These are phyloP conservation scores for Colletotrichum acutatum DNA, from an alignment of 2,329 filamentous ascomycete species.

Conservation along the genomic window DNA sequence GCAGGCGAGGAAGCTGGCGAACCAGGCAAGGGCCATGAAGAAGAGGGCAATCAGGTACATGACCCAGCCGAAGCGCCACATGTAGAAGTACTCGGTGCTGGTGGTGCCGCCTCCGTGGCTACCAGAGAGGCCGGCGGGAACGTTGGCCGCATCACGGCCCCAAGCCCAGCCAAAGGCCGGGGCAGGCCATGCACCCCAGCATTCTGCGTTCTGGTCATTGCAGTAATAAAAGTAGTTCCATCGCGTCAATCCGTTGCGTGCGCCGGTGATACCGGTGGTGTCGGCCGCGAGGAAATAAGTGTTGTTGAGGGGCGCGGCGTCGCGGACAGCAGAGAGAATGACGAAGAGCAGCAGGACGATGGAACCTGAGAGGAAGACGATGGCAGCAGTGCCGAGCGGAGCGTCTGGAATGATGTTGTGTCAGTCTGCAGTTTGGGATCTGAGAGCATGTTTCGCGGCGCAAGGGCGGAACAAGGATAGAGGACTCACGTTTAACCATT, in stretches of 20 bases:
- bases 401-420: constrained; percentile 48
- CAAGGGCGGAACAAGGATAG: background rate
- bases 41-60: constrained; percentile 88
- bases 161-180: constrained; percentile 79
- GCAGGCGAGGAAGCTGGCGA: constrained; percentile 75
- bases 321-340: constrained; percentile 65
- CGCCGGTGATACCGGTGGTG: constrained; percentile 77
- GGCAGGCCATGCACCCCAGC: constrained; percentile 70
- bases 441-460: background rate
- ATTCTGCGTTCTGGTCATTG: constrained; percentile 71
- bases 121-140: constrained; percentile 60
- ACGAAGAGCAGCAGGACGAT: constrained; percentile 68
- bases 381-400: constrained; percentile 53
- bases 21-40: constrained; percentile 76
- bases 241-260: constrained; percentile 71
- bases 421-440: background rate
- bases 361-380: constrained; percentile 62
- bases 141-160: constrained; percentile 57
- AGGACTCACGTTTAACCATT: constrained; percentile 27
- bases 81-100: constrained; percentile 75
- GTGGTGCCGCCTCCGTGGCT: constrained; percentile 65
- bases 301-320: constrained; percentile 68
- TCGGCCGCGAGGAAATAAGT: constrained; percentile 89
- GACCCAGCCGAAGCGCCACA: constrained; percentile 93
- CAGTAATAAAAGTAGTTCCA: constrained; percentile 96